These are phyloP conservation scores for Vitellaria paradoxa DNA, from an alignment of 179 eudicot species.

Conservation along the genomic window DNA sequence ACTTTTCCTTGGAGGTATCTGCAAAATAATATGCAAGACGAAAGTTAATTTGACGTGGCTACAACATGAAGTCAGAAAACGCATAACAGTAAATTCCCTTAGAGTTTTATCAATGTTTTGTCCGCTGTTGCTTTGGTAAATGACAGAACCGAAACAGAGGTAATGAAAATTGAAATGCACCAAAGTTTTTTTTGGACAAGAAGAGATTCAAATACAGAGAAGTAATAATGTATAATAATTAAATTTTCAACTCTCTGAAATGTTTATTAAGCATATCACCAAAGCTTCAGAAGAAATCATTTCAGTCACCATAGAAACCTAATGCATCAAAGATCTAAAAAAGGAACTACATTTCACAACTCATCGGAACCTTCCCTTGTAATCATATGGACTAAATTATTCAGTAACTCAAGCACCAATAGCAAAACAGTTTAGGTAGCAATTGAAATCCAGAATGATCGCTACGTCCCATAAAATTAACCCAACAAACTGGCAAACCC, in stretches of 20 bases:
- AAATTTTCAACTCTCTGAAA: neutral
- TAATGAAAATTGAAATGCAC: neutral
- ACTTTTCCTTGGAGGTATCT: constrained; percentile 95
- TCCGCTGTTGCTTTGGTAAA: neutral
- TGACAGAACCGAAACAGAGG: neutral
- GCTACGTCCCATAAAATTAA: too few relatives aligned
- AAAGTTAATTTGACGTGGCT: constrained; percentile 9
- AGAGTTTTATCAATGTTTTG: neutral
- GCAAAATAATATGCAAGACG: constrained; percentile 28
- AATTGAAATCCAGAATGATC: too few relatives aligned
- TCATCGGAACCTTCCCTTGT: too few relatives aligned
- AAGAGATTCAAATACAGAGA: neutral
- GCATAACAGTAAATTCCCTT: too few relatives aligned
- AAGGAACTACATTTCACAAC: neutral
- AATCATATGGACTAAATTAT: too few relatives aligned
- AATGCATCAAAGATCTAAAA: neutral
- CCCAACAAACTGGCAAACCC: too few relatives aligned
- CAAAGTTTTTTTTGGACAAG: neutral
- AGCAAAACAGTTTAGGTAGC: too few relatives aligned
- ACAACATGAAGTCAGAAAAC: neutral
- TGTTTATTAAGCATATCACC: neutral
- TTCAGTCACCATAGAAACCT: neutral
- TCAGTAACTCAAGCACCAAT: too few relatives aligned
- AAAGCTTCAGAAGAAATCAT: neutral
- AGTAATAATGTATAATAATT: neutral